phyloP scores from a whole-genome alignment of 768 basidiomycete genomes.

The Hydnomerulius pinastri region DNA sequence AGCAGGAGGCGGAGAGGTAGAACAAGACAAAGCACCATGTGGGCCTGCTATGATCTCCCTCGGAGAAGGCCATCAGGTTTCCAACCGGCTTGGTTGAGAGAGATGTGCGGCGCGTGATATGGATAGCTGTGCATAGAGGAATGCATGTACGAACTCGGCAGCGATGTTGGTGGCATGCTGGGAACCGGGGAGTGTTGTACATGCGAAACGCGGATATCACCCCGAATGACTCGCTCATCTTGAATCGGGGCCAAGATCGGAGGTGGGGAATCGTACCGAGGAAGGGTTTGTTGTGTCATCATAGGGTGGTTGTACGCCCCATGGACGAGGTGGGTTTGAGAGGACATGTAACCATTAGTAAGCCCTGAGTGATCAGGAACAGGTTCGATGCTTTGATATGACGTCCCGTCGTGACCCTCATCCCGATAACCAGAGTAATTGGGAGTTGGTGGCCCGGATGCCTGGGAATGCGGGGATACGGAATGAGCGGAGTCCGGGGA shows the following conservation, averaged over 20 bases:
- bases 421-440: constrained; percentile 49
- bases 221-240: constrained; percentile 34
- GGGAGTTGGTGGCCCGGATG: constrained; percentile 33
- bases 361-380: constrained; percentile 31
- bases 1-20: not conserved
- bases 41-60: constrained; percentile 25
- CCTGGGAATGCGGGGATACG: constrained; percentile 37
- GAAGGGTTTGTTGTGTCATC: constrained; percentile 22
- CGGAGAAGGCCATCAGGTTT: constrained; percentile 47
- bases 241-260: constrained; percentile 61
- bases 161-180: constrained; percentile 33
- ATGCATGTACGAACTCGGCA: constrained; percentile 42
- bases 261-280: constrained; percentile 53
- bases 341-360: constrained; percentile 33
- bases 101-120: constrained; percentile 39
- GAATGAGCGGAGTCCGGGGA: constrained; percentile 57
- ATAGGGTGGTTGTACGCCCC: constrained; percentile 23
- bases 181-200: constrained; percentile 32
- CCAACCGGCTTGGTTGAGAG: constrained; percentile 46
- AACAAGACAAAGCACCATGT: not conserved
- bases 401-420: constrained; percentile 39
- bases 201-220: constrained; percentile 30
- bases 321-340: constrained; percentile 30
- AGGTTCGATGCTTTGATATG: constrained; percentile 40
- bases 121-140: constrained; percentile 42